Evolutionary conservation across 1,284 basidiomycete genomes (phyloP), one percentile per base, ranked within the genome.

Genomic region (Mycena citricolor): DNA sequence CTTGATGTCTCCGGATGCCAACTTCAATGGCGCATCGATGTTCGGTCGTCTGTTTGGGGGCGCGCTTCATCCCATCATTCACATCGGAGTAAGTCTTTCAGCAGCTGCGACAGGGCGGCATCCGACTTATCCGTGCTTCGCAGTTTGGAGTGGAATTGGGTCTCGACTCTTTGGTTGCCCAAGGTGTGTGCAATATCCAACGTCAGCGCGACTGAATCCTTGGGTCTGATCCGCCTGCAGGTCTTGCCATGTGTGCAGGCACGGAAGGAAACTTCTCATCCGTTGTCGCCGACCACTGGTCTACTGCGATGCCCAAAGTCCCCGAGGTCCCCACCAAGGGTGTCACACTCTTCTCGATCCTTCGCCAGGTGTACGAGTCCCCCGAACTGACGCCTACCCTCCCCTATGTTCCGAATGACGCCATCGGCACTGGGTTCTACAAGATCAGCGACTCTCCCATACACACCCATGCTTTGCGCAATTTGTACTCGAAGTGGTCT

Each of bases 101-200:
- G 34, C 21, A 13, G 37, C 13, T 30, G 17, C n/a, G 10, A 21
- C 30, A 12, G 19, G 16, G 14, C 32, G 14, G 21, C 39, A 37
- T 35, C 21, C 23, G 22, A 25, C 35, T 39, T 20, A 23, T 31
- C 36, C 33, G 17, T 30, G 29, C 14, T 30, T 23, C 32, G 19
- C 46, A 80, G 69, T 81, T 80, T 50, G 83, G 75, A 4, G 58
- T 76, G 5, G 83, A 86, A 52, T 86, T 86, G 53, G 68, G 68
- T 1, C 75, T 74, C 47, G 67, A 72, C 42, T 63, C 71, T 0
- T 64, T 82, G 51, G 64, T 83, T 0, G 79, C 79, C 5, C 72
- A 77, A 64, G 76, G 73, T 74, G 39, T 28, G 58, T 44, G 17
- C 5, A 7, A n/a, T n/a, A n/a, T 21, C 4, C n/a, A n/a, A n/a